Evolutionary conservation across 106 monocot genomes (phyloP), one percentile per base, ranked within the genome.

Genomic region (Platanthera guangdongensis): DNA sequence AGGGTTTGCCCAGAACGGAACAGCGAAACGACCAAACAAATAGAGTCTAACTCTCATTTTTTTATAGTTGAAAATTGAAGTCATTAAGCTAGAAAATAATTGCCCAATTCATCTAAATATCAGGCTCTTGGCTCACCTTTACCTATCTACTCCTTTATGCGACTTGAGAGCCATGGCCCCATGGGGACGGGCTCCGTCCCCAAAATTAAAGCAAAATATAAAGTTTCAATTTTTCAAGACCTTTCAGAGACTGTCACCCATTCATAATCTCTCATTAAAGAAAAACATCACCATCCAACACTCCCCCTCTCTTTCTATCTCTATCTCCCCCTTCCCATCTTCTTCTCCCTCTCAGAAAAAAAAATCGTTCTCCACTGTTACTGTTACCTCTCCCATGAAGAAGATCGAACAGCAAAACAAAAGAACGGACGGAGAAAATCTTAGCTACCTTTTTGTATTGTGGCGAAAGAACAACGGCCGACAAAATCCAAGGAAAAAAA

Each of bases 401-500:
- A 71, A 71, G 47, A 48, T 16, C 48, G 48, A 71, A 5, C 15
- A 11, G 9, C 70, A 47, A 12, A 12, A 14, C 15, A 51, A 50
- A 51, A 51, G 47, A 72, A 72, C 3, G 51, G 12, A 6, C 65
- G 32, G 65, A 65, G 65, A 65, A 30, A 65, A 72, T 16, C 22
- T 8, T 21, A 72, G 49, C 50, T 51, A 9, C 21, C 8, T 72
- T 72, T 39, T 72, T 72, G 51, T 50, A 46, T 21, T 72, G 46
- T 47, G 47, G 6, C 70, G 22, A 51, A 1, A 50, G 49, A 46
- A 72, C 11, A 21, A 72, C 8, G 51, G 51, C 50, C 72, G 72
- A 72, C 72, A 72, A 72, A 72, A 72, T 18, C n/a, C 72, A 51
- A 72, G 50, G 72, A 21, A 72, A 51, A 72, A 72, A 47, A 50